Evolutionary conservation across 2,329 filamentous ascomycete genomes (phyloP), one percentile per base, ranked within the genome.

Genomic region (Berkeleyomyces rouxiae): DNA sequence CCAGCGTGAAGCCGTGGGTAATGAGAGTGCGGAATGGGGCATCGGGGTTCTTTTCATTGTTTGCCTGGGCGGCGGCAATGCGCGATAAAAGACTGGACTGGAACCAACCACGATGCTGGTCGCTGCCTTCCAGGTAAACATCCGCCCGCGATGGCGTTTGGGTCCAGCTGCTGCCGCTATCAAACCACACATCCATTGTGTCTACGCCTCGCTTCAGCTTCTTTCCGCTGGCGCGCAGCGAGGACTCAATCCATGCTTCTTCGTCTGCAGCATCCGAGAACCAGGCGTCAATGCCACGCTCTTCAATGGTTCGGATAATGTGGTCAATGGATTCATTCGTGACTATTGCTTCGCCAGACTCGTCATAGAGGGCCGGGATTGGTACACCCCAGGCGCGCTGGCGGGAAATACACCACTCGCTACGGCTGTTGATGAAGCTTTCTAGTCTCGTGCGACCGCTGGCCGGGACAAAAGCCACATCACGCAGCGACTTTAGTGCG

Each of bases 141-240:
- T 99, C 90, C 0, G 90, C 90, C 33, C 71, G 84, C 7, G 72
- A 68, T 10, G 58, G 40, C 37, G 75, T 77, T 70, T 82, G 78
- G 3, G 78, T 87, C 93, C 93, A 99, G 70, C 90, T 96, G 59
- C 88, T 96, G 4, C 93, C 93, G 67, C 93, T 97, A 72, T 99
- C 93, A 68, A 99, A 99, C 93, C 93, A 99, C 7, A 99, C 93
- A 72, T 99, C 93, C 93, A 99, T 99, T 0, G 93, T 99, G 70
- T 99, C 93, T 51, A 79, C 88, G 11, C 92, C 92, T 66, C 93
- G 86, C 58, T 81, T 77, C 70, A 86, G 93, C 4, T 75, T 70
- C 7, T 77, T 77, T 11, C 78, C 75, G 11, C 16, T 37, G 4
- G 44, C 46, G 40, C 75, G 74, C 1, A 96, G 75, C 7, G 81